Percentiles rank a stretch among this genome's conserved stretches.
Evolutionary conservation across 805 yeast species (phyloP).

Genomic region (Zygosaccharomyces siamensis): DNA sequence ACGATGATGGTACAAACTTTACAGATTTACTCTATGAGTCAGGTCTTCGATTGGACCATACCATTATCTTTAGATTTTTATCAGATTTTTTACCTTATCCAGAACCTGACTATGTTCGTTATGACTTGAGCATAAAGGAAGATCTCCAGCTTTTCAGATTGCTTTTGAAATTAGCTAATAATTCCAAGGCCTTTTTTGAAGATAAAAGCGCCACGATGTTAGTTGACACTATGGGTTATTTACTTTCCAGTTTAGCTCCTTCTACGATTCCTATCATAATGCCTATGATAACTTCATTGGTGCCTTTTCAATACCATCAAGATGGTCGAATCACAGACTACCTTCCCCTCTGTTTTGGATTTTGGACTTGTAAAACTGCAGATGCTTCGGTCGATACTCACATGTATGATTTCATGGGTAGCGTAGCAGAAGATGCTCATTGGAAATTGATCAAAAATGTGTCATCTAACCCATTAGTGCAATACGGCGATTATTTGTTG

Average conservation of each 20-base stretch:
- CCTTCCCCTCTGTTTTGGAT: slow-evolving; percentile 61
- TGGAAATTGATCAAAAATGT: slow-evolving; percentile 20
- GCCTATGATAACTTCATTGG: slow-evolving; percentile 47
- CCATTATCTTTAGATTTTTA: slow-evolving; percentile 32
- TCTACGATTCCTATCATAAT: slow-evolving; percentile 49
- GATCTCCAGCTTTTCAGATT: slow-evolving; percentile 48
- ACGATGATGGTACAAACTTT: slow-evolving; percentile 34
- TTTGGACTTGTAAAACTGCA: slow-evolving; percentile 59
- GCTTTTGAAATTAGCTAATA: slow-evolving; percentile 48
- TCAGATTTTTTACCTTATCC: slow-evolving; percentile 42
- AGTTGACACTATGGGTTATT: slow-evolving; percentile 46
- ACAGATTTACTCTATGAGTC: slow-evolving; percentile 27
- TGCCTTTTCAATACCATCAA: slow-evolving; percentile 43
- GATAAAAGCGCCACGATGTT: slow-evolving; percentile 36
- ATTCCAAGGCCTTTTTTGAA: slow-evolving; percentile 52
- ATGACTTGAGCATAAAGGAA: slow-evolving; percentile 27
- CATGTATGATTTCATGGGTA: slow-evolving; percentile 59
- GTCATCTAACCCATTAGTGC: background rate
- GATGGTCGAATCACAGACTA: slow-evolving; percentile 47
- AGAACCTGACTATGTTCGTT: slow-evolving; percentile 43
- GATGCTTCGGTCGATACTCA: slow-evolving; percentile 55
- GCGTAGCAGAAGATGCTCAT: slow-evolving; percentile 49
- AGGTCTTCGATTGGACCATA: slow-evolving; percentile 37
- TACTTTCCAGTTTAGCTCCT: slow-evolving; percentile 50
- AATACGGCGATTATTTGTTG: slow-evolving; percentile 51